Conservation (phyloP, 129 eudicot genomes). For the Deinandra increscens region DNA sequence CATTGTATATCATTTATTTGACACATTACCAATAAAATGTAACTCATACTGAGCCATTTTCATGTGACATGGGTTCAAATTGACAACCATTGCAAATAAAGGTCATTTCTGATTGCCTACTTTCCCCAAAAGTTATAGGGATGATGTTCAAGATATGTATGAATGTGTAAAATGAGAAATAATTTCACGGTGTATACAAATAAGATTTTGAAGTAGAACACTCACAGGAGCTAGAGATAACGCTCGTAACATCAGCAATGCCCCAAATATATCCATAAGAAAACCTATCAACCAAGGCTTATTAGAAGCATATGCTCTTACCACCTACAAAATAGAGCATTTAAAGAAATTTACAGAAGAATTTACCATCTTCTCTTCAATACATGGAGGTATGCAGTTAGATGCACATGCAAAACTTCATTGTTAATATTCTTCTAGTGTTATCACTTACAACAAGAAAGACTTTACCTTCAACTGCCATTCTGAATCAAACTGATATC, state of each 20-base stretch:
- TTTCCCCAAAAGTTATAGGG: neutral
- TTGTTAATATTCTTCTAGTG: constrained; percentile 4
- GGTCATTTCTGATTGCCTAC: neutral
- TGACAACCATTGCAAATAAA: neutral
- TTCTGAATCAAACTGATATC: constrained; percentile 6
- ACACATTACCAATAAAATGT: neutral
- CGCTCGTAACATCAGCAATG: constrained; percentile 86
- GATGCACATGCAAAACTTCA: constrained; percentile 13
- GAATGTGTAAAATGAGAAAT: neutral
- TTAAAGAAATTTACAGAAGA: neutral
- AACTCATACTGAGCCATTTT: neutral
- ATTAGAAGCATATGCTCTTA: constrained; percentile 85
- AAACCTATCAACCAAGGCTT: constrained; percentile 82
- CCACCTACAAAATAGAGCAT: constrained; percentile 48
- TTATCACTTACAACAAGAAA: constrained; percentile 13
- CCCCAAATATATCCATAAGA: constrained; percentile 91
- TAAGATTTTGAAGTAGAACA: neutral
- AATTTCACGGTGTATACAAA: neutral
- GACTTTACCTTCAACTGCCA: neutral
- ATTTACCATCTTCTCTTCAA: neutral
- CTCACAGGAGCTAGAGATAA: constrained; percentile 94
- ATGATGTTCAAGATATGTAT: neutral
- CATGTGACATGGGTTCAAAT: neutral
- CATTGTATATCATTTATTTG: neutral
- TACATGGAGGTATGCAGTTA: neutral